Percentiles rank a stretch among this genome's conserved stretches.
Conservation (phyloP, 1,284 basidiomycete species). For the Apiotrichum porosum region DNA sequence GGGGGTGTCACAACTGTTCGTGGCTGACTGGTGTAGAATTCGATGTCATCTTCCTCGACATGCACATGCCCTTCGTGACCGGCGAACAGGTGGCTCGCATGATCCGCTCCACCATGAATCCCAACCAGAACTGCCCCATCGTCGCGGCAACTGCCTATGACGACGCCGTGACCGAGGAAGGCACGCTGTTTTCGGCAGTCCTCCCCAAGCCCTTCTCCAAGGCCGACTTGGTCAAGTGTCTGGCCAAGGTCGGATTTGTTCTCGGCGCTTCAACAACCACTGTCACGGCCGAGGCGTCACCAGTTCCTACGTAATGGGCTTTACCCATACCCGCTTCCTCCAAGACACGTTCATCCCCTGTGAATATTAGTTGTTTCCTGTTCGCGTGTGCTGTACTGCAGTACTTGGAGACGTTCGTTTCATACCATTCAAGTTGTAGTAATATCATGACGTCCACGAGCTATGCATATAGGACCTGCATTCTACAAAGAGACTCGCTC, state of each 20-base stretch:
- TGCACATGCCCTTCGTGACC: constrained; percentile 46
- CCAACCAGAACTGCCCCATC: constrained; percentile 49
- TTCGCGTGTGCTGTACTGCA: too few species aligned
- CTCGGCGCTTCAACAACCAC: background rate
- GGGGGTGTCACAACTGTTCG: too few species aligned
- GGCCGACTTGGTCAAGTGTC: constrained; percentile 66
- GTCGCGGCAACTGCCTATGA: constrained; percentile 56
- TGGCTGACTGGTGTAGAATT: constrained; percentile 38
- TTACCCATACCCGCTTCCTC: too few species aligned
- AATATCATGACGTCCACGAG: background rate
- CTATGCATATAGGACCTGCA: background rate
- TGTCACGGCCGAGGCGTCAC: background rate
- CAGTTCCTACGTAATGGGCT: background rate
- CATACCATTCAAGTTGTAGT: background rate
- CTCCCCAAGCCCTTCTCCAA: constrained; percentile 84
- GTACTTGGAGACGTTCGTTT: background rate
- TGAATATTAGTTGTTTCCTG: too few species aligned
- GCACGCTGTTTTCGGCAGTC: constrained; percentile 76
- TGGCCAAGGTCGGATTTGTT: constrained; percentile 74
- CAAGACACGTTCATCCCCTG: too few species aligned
- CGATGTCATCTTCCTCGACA: constrained; percentile 53
- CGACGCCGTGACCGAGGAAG: constrained; percentile 67
- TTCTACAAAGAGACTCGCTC: background rate
- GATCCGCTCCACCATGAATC: constrained; percentile 48
- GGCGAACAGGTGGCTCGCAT: constrained; percentile 50